Evolutionary conservation across 805 yeast species (phyloP).

Genomic region (Candida corydali): DNA sequence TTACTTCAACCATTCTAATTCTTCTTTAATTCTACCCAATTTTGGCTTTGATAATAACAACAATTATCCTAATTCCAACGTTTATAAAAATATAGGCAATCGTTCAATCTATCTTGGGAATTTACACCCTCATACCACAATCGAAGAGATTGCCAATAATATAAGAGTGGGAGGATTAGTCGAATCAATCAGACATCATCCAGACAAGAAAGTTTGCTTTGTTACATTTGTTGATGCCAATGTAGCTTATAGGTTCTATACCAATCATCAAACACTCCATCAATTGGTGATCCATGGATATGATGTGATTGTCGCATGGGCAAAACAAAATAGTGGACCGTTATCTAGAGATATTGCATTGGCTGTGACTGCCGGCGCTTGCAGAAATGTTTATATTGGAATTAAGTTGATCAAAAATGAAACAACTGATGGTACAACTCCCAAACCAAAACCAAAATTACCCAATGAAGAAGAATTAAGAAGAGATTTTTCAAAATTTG

Average conservation of each 20-base stretch:
- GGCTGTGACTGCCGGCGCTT: slow-evolving; percentile 71
- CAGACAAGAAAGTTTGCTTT: slow-evolving; percentile 58
- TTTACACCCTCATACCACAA: slow-evolving; percentile 57
- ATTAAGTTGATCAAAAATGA: slow-evolving; percentile 33
- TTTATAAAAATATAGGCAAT: slow-evolving; percentile 39
- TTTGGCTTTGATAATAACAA: neutral
- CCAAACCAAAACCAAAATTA: slow-evolving; percentile 17
- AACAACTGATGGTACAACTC: too few species aligned
- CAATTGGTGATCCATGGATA: slow-evolving; percentile 60
- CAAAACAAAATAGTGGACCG: slow-evolving; percentile 60
- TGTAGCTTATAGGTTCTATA: slow-evolving; percentile 64
- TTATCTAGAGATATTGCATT: slow-evolving; percentile 49
- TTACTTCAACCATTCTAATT: neutral
- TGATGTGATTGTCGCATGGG: slow-evolving; percentile 69
- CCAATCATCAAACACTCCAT: slow-evolving; percentile 51
- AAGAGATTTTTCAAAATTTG: slow-evolving; percentile 58
- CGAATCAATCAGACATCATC: slow-evolving; percentile 51
- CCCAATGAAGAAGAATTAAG: slow-evolving; percentile 48
- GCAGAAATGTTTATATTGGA: slow-evolving; percentile 75
- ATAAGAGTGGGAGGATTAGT: slow-evolving; percentile 73
- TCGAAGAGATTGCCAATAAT: slow-evolving; percentile 72
- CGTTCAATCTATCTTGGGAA: slow-evolving; percentile 70
- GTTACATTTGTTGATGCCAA: slow-evolving; percentile 63
- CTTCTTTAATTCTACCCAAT: slow-evolving; percentile 8
- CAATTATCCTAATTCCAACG: too few species aligned